Evolutionary conservation across 805 yeast species (phyloP).

Genomic region (Jamesozyma hellenica): DNA sequence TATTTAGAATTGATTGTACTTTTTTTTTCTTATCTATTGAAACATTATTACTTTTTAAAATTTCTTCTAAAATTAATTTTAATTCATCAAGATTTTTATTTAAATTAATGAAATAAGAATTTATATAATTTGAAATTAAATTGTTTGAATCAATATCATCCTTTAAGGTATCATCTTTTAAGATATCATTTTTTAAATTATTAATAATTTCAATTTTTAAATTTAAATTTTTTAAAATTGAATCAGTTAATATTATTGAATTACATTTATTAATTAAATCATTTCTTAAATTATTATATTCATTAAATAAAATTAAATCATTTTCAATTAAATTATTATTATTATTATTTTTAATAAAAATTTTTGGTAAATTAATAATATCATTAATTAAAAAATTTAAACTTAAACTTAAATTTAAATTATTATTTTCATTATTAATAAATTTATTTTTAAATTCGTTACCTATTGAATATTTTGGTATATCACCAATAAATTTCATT

Average conservation of each 20-base stretch:
- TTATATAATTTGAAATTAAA: slow-evolving; percentile 9
- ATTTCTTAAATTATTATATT: slow-evolving; percentile 18
- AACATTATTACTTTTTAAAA: slow-evolving; percentile 9
- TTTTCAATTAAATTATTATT: slow-evolving; percentile 8
- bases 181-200: slow-evolving; percentile 6
- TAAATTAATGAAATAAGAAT: slow-evolving; percentile 7
- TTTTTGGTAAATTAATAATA: slow-evolving; percentile 18
- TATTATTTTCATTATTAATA: background rate
- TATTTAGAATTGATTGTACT: background rate
- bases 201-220: slow-evolving; percentile 5
- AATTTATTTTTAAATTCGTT: slow-evolving; percentile 8
- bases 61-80: slow-evolving; percentile 11
- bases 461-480: slow-evolving; percentile 19
- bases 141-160: background rate
- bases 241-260: slow-evolving; percentile 11
- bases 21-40: background rate
- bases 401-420: slow-evolving; percentile 8
- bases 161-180: slow-evolving; percentile 3
- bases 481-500: slow-evolving; percentile 18
- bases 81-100: slow-evolving; percentile 10
- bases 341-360: slow-evolving; percentile 6
- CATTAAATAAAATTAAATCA: slow-evolving; percentile 12
- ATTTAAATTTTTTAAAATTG: slow-evolving; percentile 2
- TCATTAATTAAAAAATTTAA: slow-evolving; percentile 15
- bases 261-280: slow-evolving; percentile 14